A percentile compares a stretch with the other conserved stretches of the same genome.
phyloP scores from a whole-genome alignment of 805 yeast species.

The Priceomyces medius region DNA sequence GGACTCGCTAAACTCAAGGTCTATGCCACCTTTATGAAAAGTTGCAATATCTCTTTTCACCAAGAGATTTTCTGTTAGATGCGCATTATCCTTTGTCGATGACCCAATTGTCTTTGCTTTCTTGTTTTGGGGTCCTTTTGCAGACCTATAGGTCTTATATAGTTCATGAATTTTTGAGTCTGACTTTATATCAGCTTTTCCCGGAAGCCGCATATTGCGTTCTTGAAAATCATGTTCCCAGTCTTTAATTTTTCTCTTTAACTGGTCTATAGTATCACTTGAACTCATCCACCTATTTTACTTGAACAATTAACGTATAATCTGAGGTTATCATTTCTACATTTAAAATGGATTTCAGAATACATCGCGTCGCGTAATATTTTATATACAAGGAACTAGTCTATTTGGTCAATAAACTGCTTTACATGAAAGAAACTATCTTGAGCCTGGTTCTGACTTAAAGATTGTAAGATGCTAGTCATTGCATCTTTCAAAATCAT shows the following conservation, averaged over 20 bases:
- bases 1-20: constrained; percentile 4
- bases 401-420: constrained; percentile 11
- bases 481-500: constrained; percentile 23
- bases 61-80: too few relatives aligned
- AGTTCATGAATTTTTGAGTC: constrained; percentile 27
- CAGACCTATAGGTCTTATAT: constrained; percentile 30
- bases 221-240: constrained; percentile 40
- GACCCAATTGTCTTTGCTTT: constrained; percentile 9
- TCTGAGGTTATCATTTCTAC: background rate
- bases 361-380: constrained; percentile 4
- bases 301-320: background rate
- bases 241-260: constrained; percentile 32
- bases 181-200: constrained; percentile 33
- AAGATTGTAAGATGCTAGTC: constrained; percentile 14
- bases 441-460: constrained; percentile 9
- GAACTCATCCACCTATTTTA: constrained; percentile 7
- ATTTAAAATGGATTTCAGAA: background rate
- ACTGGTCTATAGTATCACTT: constrained; percentile 10
- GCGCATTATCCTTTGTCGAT: background rate
- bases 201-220: constrained; percentile 28
- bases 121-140: background rate
- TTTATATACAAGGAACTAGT: constrained; percentile 6
- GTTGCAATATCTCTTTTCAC: background rate
- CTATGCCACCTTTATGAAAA: background rate
- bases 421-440: constrained; percentile 6